phyloP scores from a whole-genome alignment of 345 rosid species.

The Lepidium africanum region DNA sequence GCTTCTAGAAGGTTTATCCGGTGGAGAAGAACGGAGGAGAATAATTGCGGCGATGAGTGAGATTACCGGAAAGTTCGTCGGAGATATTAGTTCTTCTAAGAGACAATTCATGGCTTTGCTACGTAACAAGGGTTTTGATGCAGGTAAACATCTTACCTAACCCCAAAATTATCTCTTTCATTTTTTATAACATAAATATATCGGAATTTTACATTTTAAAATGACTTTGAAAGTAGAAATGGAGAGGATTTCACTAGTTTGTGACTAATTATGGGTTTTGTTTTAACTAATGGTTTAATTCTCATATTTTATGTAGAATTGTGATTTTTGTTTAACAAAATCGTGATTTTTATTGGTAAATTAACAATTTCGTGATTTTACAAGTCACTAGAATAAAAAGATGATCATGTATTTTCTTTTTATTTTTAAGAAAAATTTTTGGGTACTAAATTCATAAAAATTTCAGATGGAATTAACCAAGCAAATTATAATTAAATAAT shows the following conservation, averaged over 20 bases:
- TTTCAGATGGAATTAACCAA: neutral
- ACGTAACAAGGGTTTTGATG: conserved; percentile 58
- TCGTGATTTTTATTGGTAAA: neutral
- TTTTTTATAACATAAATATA: neutral
- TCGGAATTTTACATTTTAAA: neutral
- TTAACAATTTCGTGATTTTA: neutral
- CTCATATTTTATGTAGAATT: neutral
- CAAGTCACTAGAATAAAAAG: neutral
- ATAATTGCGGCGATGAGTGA: conserved; percentile 29
- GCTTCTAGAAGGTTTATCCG: conserved; percentile 17
- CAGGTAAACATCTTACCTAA: conserved; percentile 34
- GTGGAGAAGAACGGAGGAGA: conserved; percentile 22
- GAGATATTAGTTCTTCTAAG: conserved; percentile 19
- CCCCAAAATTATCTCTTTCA: too few relatives aligned
- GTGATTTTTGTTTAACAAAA: neutral
- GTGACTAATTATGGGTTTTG: neutral
- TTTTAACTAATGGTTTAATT: too few relatives aligned
- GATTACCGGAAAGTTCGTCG: conserved; percentile 10
- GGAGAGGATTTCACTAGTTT: neutral
- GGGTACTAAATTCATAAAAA: neutral
- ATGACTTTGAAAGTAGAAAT: neutral
- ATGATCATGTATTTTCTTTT: neutral
- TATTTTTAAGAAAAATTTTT: neutral
- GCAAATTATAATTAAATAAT: too few relatives aligned
- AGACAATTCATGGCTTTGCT: conserved; percentile 47